Evolutionary conservation across 371 early-diverging fungal genomes (phyloP), one percentile per base, ranked within the genome.

Genomic region (Mucor racemosus): DNA sequence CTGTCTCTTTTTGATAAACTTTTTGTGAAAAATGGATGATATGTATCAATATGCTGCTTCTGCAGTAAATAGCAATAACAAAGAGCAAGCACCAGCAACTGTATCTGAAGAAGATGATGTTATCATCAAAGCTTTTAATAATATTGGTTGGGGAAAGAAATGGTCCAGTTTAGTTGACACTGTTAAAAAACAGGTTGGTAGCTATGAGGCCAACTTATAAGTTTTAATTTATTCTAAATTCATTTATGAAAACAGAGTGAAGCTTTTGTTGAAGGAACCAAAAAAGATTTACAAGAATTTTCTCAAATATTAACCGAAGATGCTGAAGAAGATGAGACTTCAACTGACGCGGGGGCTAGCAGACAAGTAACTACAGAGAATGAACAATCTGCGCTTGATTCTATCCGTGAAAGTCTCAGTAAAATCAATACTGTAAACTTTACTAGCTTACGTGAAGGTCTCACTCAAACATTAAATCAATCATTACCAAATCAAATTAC

Each of bases 261-360:
- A 42, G 78, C 75, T 17, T 69, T 81, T 67, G 80, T 81, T 3
- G 80, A 80, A 61, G 84, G 79, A 9, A 79, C 84, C 3, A 76
- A 74, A 33, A 73, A 73, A 26, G 84, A 84, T 48, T 53, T 84
- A 44, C 77, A 80, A 64, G 84, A 84, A 41, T 75, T 84, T 64
- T 79, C 80, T 21, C 74, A 71, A 44, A 77, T 79, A 7, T 50
- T 84, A 14, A 70, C 70, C n/a, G 78, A 79, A 34, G 84, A 84
- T 64, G 66, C 71, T 5, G 77, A 77, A 59, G 62, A 66, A 50
- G 46, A 50, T 59, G 66, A 71, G 53, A 31, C 31, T 19, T n/a
- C 44, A 53, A 35, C 44, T 7, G 53, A 53, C 53, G 53, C 53
- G 53, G 53, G 53, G 19, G 13, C 26, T 31, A 53, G 53, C 53